Conservation (phyloP, 345 rosid species). For the Eutrema heterophyllum region DNA sequence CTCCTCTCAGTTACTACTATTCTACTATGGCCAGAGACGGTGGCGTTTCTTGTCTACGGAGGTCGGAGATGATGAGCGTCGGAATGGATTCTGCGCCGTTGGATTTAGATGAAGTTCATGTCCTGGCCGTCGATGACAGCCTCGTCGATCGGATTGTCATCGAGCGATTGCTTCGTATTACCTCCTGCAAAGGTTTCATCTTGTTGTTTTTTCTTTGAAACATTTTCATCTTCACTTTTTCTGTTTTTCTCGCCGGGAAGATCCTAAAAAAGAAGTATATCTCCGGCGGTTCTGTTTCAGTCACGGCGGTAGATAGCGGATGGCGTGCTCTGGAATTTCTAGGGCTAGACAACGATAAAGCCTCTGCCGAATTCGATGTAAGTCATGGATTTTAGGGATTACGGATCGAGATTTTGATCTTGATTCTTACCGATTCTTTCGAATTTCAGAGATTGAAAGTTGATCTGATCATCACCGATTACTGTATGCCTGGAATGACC, state of each 20-base stretch:
- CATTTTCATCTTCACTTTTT: neutral
- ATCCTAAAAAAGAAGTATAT: neutral
- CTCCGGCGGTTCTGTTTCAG: slow-evolving; percentile 36
- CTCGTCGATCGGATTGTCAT: slow-evolving; percentile 82
- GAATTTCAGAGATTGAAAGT: slow-evolving; percentile 62
- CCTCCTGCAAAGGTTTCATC: slow-evolving; percentile 73
- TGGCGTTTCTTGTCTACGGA: slow-evolving; percentile 40
- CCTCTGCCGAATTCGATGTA: slow-evolving; percentile 39
- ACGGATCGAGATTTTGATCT: neutral
- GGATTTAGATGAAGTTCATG: slow-evolving; percentile 65
- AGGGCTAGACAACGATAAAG: slow-evolving; percentile 68
- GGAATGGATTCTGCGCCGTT: slow-evolving; percentile 34
- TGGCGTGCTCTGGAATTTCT: slow-evolving; percentile 73
- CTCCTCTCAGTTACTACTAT: neutral
- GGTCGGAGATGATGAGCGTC: slow-evolving; percentile 37
- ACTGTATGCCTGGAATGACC: slow-evolving; percentile 99
- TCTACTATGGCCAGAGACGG: slow-evolving; percentile 51
- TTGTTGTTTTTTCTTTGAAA: neutral
- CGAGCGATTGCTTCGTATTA: slow-evolving; percentile 69
- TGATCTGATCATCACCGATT: slow-evolving; percentile 90
- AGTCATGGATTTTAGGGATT: slow-evolving; percentile 1
- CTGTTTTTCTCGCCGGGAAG: neutral
- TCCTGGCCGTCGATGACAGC: slow-evolving; percentile 90
- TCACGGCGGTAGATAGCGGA: slow-evolving; percentile 93
- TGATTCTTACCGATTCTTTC: neutral